These are phyloP conservation scores for Lentinula novae-zelandiae DNA, from an alignment of 1,284 basidiomycete genomes.

Conservation along the genomic window DNA sequence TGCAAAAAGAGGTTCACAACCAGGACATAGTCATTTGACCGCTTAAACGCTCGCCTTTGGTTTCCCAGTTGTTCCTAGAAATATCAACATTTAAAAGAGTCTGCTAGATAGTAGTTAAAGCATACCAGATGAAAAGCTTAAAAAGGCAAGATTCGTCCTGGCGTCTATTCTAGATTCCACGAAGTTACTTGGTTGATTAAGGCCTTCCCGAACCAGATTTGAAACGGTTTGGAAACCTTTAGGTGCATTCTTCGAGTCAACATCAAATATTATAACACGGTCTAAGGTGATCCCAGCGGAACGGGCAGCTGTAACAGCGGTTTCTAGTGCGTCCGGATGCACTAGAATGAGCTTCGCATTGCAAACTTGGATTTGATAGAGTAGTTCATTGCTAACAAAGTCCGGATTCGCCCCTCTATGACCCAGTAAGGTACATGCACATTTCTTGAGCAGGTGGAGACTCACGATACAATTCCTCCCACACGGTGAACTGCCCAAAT, in stretches of 20 bases:
- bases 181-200: constrained; percentile 27
- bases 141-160: constrained; percentile 52
- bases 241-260: constrained; percentile 1
- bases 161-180: constrained; percentile 37
- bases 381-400: constrained; percentile 61
- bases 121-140: constrained; percentile 67
- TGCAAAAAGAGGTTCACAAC: constrained; percentile 19
- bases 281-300: constrained; percentile 46
- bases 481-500: constrained; percentile 71
- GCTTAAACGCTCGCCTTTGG: constrained; percentile 29
- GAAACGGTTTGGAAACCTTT: constrained; percentile 23
- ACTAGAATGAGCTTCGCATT: constrained; percentile 53
- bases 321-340: constrained; percentile 47
- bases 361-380: constrained; percentile 50
- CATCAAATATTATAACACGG: constrained; percentile 44
- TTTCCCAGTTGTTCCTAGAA: constrained; percentile 40
- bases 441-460: constrained; percentile 3
- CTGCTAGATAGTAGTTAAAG: not conserved
- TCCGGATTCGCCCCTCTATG: constrained; percentile 55
- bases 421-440: constrained; percentile 1
- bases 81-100: not conserved
- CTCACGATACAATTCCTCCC: constrained; percentile 64
- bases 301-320: constrained; percentile 54
- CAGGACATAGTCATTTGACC: not conserved
- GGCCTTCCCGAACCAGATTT: constrained; percentile 31